These are phyloP conservation scores for Gossypium turneri DNA, from an alignment of 345 rosid genomes.

Conservation along the genomic window DNA sequence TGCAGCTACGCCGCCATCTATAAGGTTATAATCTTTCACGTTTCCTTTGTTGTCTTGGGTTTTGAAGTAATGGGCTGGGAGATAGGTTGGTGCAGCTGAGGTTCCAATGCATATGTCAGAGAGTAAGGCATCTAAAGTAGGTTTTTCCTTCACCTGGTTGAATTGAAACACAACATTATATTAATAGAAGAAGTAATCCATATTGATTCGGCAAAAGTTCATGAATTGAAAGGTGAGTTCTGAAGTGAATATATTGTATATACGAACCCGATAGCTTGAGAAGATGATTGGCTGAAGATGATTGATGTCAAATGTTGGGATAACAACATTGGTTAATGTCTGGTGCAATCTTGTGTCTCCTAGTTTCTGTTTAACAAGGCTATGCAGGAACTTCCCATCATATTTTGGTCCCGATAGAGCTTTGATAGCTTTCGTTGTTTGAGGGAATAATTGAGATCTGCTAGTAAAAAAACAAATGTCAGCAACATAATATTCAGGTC, in stretches of 20 bases:
- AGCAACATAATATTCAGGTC: not conserved
- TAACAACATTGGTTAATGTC: slow-evolving; percentile 66
- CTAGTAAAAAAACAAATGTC: not conserved
- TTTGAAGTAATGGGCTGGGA: slow-evolving; percentile 45
- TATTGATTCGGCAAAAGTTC: no score
- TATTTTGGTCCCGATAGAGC: slow-evolving; percentile 57
- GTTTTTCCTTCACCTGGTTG: slow-evolving; percentile 33
- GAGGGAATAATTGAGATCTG: slow-evolving; percentile 28
- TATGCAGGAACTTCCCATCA: slow-evolving; percentile 50
- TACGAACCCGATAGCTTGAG: slow-evolving; percentile 46
- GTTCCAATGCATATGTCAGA: slow-evolving; percentile 60
- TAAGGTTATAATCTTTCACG: slow-evolving; percentile 47
- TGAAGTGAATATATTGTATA: not conserved
- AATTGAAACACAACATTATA: not conserved
- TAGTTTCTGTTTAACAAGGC: slow-evolving; percentile 36
- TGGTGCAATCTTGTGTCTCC: slow-evolving; percentile 45
- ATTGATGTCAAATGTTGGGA: slow-evolving; percentile 73
- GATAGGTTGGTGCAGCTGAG: slow-evolving; percentile 69
- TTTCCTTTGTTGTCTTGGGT: slow-evolving; percentile 32
- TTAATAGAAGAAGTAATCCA: no score
- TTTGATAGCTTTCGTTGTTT: slow-evolving; percentile 31
- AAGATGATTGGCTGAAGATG: slow-evolving; percentile 64
- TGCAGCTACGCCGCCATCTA: slow-evolving; percentile 82
- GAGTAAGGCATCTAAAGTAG: slow-evolving; percentile 39
- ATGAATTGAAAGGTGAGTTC: no score